Conservation (phyloP, 139 green algal species). For the Nannochloris sp. region DNA sequence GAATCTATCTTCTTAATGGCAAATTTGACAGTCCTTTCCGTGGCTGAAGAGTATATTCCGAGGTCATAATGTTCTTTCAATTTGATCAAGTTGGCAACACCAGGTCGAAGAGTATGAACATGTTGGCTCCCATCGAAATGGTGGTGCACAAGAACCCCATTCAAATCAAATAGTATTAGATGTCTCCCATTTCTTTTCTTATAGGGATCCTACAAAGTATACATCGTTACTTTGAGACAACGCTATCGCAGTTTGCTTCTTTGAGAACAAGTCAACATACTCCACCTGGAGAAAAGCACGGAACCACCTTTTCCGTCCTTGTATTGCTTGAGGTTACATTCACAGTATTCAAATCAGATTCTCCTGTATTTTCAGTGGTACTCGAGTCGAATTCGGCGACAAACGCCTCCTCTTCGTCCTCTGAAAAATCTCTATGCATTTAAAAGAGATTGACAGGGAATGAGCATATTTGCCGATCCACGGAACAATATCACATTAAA, state of each 20-base stretch:
- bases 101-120: slow-evolving; percentile 22
- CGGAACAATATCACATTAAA: too few species aligned
- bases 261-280: neutral
- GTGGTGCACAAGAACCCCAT: slow-evolving; percentile 35
- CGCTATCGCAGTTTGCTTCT: neutral
- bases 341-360: neutral
- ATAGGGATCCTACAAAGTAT: too few species aligned
- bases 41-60: slow-evolving; percentile 28
- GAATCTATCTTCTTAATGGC: slow-evolving; percentile 15
- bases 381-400: neutral
- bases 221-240: too few species aligned
- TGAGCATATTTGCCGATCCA: too few species aligned
- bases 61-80: slow-evolving; percentile 26
- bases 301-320: too few species aligned
- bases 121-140: slow-evolving; percentile 6
- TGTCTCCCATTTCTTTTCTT: neutral
- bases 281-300: neutral
- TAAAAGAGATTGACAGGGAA: too few species aligned
- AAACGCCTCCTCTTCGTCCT: slow-evolving; percentile 7
- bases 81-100: slow-evolving; percentile 21
- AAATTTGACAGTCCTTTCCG: slow-evolving; percentile 14
- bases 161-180: slow-evolving; percentile 37
- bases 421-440: slow-evolving; percentile 7
- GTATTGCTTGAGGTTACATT: neutral
- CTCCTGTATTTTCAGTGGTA: neutral